Percentiles rank a stretch among this genome's conserved stretches.
Evolutionary conservation across 257 asterid species (phyloP).

Genomic region (Nicotiana noctiflora): DNA sequence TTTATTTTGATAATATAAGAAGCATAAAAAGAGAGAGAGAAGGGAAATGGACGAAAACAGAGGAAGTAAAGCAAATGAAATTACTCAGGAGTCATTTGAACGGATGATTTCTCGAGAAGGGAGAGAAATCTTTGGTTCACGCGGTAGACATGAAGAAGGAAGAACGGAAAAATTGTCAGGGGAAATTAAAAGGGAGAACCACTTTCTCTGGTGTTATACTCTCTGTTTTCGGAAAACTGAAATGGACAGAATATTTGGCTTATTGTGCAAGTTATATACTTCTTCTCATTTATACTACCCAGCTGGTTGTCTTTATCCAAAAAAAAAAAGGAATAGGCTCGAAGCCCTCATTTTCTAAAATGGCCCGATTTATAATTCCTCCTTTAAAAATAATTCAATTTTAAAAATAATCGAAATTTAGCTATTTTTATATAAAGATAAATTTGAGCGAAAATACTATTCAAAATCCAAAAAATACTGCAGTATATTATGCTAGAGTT

Average conservation of each 20-base stretch:
- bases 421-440: too few relatives aligned
- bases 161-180: neutral
- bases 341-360: too few relatives aligned
- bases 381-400: too few relatives aligned
- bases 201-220: neutral
- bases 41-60: neutral
- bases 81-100: neutral
- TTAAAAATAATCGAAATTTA: too few relatives aligned
- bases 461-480: too few relatives aligned
- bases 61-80: neutral
- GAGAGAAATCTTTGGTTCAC: neutral
- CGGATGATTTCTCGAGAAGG: neutral
- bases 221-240: neutral
- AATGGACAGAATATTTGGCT: neutral
- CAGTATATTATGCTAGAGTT: too few relatives aligned
- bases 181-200: neutral
- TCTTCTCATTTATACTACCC: too few relatives aligned
- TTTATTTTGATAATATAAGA: neutral
- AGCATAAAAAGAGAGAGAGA: neutral
- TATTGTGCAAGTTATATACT: neutral
- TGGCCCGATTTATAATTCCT: too few relatives aligned
- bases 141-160: neutral
- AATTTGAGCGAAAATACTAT: too few relatives aligned
- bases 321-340: too few relatives aligned
- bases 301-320: too few relatives aligned